Evolutionary conservation across 108 stramenopile genomes (phyloP).

Genomic region (Cyclotella kingstonii): DNA sequence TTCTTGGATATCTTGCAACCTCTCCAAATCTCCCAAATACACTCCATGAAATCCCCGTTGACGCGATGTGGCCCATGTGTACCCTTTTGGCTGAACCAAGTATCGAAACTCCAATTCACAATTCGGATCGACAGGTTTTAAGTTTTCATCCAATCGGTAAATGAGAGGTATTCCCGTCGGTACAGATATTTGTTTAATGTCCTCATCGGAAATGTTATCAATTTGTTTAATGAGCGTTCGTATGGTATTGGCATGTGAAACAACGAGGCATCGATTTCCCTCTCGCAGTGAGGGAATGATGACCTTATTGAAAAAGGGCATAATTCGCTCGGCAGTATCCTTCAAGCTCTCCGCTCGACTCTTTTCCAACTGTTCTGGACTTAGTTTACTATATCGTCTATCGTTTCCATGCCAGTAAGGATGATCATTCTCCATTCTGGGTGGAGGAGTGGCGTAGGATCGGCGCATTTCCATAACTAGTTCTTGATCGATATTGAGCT

Average conservation of each 20-base stretch:
- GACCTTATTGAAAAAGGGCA: constrained; percentile 81
- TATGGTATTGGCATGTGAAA: constrained; percentile 86
- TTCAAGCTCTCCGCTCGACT: constrained; percentile 70
- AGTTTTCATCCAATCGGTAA: constrained; percentile 79
- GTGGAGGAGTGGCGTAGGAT: constrained; percentile 67
- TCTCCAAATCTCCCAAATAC: constrained; percentile 81
- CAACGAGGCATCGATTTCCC: constrained; percentile 77
- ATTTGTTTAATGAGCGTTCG: constrained; percentile 83
- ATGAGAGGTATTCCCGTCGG: constrained; percentile 83
- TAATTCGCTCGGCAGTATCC: constrained; percentile 73
- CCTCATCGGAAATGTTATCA: constrained; percentile 80
- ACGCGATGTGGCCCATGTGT: constrained; percentile 74
- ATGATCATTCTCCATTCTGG: constrained; percentile 80
- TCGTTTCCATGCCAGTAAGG: constrained; percentile 86
- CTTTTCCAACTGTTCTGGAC: constrained; percentile 57
- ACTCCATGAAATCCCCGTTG: constrained; percentile 80
- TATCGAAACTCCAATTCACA: constrained; percentile 74
- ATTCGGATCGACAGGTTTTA: constrained; percentile 79
- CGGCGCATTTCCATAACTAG: constrained; percentile 84
- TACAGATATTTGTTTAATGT: constrained; percentile 84
- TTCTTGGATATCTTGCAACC: constrained; percentile 78
- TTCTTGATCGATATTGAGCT: constrained; percentile 74
- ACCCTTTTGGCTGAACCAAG: constrained; percentile 84
- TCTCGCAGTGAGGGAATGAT: constrained; percentile 62
- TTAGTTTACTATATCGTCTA: constrained; percentile 66